Evolutionary conservation across 768 basidiomycete genomes (phyloP).

Genomic region (Pleurotus cornucopiae): DNA sequence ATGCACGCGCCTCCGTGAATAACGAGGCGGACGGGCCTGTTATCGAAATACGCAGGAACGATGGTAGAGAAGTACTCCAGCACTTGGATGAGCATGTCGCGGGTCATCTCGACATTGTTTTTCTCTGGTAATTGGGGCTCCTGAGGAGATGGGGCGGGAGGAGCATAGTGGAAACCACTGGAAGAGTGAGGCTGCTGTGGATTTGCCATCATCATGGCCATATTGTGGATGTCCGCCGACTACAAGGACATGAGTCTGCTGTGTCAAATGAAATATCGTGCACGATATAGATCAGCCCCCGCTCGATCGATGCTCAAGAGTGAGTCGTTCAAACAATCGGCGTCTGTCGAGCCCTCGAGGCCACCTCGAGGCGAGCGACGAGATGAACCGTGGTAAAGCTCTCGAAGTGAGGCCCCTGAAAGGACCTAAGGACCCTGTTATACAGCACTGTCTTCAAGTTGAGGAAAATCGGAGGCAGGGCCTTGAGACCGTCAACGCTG

Average conservation of each 20-base stretch:
- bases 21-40: slow-evolving; percentile 49
- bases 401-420: background rate
- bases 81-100: slow-evolving; percentile 38
- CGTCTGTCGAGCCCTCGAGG: background rate
- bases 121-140: slow-evolving; percentile 13
- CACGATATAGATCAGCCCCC: background rate
- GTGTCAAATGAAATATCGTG: background rate
- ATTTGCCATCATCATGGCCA: slow-evolving; percentile 4
- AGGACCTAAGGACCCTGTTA: background rate
- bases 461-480: too few species aligned
- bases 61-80: slow-evolving; percentile 50
- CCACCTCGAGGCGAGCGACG: background rate
- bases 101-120: slow-evolving; percentile 35
- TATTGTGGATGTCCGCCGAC: background rate
- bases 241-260: background rate
- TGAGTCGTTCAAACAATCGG: background rate
- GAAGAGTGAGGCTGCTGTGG: background rate
- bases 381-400: background rate
- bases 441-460: too few species aligned
- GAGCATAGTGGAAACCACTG: background rate
- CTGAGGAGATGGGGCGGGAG: background rate
- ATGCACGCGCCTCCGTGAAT: slow-evolving; percentile 74
- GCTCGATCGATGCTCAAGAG: background rate
- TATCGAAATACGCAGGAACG: slow-evolving; percentile 40
- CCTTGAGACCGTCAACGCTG: too few species aligned